phyloP scores from a whole-genome alignment of 768 basidiomycete species.

The Phaeotremella fagi region DNA sequence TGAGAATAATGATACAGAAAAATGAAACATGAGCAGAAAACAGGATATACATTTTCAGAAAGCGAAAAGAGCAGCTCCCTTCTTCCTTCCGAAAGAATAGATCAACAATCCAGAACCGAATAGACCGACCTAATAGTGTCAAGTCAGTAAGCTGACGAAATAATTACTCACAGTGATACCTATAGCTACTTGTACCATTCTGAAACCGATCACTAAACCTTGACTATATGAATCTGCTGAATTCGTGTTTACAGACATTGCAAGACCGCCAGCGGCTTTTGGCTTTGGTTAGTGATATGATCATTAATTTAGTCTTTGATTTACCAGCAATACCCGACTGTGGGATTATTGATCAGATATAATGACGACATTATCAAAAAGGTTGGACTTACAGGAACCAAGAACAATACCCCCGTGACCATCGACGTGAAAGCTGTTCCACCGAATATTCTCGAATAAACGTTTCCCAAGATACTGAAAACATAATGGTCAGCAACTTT shows the following conservation, averaged over 20 bases:
- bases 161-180: constrained; percentile 62
- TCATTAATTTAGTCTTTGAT: neutral
- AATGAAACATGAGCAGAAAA: neutral
- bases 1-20: neutral
- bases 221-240: constrained; percentile 54
- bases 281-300: constrained; percentile 36
- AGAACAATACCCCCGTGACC: constrained; percentile 81
- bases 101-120: constrained; percentile 84
- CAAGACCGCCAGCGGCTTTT: constrained; percentile 79
- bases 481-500: no score
- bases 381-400: constrained; percentile 66
- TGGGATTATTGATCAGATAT: constrained; percentile 6
- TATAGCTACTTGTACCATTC: constrained; percentile 82
- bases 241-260: constrained; percentile 46
- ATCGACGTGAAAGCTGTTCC: constrained; percentile 79
- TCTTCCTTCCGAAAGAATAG: constrained; percentile 77
- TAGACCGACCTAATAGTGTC: constrained; percentile 55
- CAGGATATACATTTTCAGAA: constrained; percentile 15
- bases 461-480: constrained; percentile 34
- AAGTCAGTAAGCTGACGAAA: neutral
- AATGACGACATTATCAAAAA: constrained; percentile 3
- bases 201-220: constrained; percentile 76
- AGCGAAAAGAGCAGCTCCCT: constrained; percentile 76
- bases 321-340: constrained; percentile 53
- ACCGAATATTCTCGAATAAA: constrained; percentile 32